phyloP scores from a whole-genome alignment of 805 yeast genomes.

The Yamadazyma philogaea region DNA sequence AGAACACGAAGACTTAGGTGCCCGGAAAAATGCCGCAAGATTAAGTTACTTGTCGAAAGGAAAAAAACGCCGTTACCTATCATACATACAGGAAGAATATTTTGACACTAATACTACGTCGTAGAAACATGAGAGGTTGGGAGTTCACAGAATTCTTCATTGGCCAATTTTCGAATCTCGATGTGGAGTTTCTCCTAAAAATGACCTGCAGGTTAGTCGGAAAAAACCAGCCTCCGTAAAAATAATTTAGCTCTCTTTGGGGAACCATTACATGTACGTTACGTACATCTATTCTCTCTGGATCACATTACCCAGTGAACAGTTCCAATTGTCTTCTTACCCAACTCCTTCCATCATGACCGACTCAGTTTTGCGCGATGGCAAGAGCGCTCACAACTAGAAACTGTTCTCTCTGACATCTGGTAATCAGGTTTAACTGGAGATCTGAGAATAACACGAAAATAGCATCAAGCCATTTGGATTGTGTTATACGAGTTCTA shows the following conservation, averaged over 20 bases:
- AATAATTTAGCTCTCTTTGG: no score
- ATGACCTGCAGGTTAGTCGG: neutral
- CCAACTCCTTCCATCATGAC: no score
- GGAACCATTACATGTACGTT: no score
- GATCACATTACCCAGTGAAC: no score
- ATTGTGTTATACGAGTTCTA: neutral
- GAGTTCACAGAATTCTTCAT: neutral
- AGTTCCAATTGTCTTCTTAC: no score
- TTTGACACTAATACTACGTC: neutral
- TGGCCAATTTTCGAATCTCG: neutral
- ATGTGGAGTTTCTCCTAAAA: slow-evolving; percentile 2
- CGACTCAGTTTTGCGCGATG: no score
- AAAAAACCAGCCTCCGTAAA: no score
- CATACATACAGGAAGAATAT: slow-evolving; percentile 4
- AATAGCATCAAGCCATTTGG: neutral
- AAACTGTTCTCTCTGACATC: no score
- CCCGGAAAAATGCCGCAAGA: slow-evolving; percentile 3
- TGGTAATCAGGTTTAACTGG: neutral
- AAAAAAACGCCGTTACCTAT: slow-evolving; percentile 4
- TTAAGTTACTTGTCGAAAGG: neutral
- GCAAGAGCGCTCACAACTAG: no score
- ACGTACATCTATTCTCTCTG: no score
- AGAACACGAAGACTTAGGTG: neutral
- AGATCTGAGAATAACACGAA: neutral
- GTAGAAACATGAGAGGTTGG: neutral